Conservation (phyloP, 2,329 filamentous ascomycete genomes). For the Escovopsis sp. region DNA sequence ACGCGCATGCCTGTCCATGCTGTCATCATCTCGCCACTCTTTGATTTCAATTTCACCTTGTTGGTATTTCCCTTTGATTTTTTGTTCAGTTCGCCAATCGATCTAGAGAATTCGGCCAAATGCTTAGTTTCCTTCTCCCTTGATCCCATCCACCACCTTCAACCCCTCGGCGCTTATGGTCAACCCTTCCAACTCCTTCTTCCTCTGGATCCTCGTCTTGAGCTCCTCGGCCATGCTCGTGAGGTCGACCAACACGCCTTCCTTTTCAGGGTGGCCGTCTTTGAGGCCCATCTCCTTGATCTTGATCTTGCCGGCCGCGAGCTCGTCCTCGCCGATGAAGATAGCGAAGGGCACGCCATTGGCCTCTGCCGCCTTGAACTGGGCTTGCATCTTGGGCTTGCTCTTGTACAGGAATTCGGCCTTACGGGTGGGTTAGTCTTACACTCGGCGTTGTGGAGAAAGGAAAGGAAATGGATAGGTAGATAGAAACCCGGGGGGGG, state of each 20-base stretch:
- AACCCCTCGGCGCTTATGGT: constrained; percentile 29
- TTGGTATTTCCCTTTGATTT: no score
- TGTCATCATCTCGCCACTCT: no score
- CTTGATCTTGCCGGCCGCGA: constrained; percentile 68
- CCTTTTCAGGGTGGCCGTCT: constrained; percentile 79
- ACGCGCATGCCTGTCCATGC: no score
- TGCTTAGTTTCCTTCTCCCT: constrained; percentile 17
- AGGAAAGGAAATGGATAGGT: neutral
- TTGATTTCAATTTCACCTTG: no score
- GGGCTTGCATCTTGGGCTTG: constrained; percentile 74
- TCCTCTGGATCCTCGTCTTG: constrained; percentile 28
- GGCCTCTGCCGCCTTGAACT: constrained; percentile 81
- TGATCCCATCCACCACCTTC: constrained; percentile 31
- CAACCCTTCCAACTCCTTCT: constrained; percentile 28
- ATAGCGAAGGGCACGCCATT: constrained; percentile 72
- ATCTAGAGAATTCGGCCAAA: constrained; percentile 5
- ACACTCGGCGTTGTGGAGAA: neutral
- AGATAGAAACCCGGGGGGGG: neutral
- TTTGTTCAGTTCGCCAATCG: constrained; percentile 10
- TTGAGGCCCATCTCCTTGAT: constrained; percentile 65
- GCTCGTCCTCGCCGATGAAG: constrained; percentile 82
- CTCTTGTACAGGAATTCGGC: constrained; percentile 82
- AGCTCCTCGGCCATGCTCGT: constrained; percentile 49
- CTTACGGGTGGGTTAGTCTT: constrained; percentile 20
- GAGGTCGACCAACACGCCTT: constrained; percentile 61